Evolutionary conservation across 495 filamentous ascomycete genomes (phyloP).

Genomic region (Aspergillus bridgeri): DNA sequence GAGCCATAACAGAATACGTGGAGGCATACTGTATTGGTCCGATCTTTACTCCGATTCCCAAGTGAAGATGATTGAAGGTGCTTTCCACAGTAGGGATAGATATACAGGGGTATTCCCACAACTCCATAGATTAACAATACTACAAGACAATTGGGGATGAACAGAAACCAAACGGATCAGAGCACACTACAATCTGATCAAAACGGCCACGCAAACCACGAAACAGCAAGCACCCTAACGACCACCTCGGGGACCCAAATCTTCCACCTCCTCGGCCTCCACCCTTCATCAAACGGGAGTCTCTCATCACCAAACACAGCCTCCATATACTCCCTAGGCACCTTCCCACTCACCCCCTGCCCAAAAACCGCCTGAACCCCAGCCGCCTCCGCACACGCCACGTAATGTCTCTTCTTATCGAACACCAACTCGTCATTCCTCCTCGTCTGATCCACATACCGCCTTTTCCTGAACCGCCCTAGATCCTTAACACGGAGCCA

Average conservation of each 20-base stretch:
- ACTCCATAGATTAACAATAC: no score
- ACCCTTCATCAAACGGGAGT: conserved; percentile 17
- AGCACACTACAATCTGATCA: no score
- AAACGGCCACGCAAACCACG: conserved; percentile 10
- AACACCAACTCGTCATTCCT: conserved; percentile 4
- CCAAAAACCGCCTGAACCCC: conserved; percentile 13
- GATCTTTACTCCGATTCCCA: no score
- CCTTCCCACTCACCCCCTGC: conserved; percentile 1
- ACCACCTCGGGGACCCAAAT: conserved; percentile 8
- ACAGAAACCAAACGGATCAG: no score
- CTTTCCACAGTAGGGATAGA: no score
- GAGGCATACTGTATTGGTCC: no score
- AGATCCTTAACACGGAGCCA: conserved; percentile 5
- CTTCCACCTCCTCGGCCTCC: conserved; percentile 12
- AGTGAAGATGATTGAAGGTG: no score
- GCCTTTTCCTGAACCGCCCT: conserved; percentile 10
- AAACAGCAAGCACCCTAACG: conserved; percentile 6
- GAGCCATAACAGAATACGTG: no score
- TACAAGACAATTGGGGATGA: no score
- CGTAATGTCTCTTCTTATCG: conserved; percentile 6
- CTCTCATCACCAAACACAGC: conserved; percentile 19
- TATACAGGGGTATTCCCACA: no score
- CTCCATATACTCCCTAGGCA: conserved; percentile 14
- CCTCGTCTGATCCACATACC: conserved; percentile 9
- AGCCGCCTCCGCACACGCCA: conserved; percentile 12